Evolutionary conservation across 2,329 filamentous ascomycete genomes (phyloP).

Genomic region (Pezicula carpinea): DNA sequence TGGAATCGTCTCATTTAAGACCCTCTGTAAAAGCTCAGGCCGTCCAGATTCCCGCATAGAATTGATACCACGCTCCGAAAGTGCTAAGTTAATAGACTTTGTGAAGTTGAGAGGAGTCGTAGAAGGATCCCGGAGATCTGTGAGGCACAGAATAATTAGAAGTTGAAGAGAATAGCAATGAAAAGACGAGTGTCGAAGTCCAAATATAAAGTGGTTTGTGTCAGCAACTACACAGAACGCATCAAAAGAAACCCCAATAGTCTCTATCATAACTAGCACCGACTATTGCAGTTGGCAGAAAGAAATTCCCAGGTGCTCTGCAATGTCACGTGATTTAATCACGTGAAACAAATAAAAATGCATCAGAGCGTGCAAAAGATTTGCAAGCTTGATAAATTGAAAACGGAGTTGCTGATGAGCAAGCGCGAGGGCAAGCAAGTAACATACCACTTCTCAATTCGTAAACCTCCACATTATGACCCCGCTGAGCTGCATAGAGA

Average conservation of each 20-base stretch:
- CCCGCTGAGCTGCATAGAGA: constrained; percentile 84
- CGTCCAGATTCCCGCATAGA: constrained; percentile 70
- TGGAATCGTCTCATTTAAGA: constrained; percentile 76
- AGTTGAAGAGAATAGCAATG: not conserved
- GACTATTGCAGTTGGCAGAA: no score
- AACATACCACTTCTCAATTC: constrained; percentile 79
- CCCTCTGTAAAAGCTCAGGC: constrained; percentile 63
- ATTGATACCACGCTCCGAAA: constrained; percentile 91
- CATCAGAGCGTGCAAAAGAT: no score
- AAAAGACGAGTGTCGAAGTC: not conserved
- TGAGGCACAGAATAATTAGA: not conserved
- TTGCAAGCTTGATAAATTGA: no score
- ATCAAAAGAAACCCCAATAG: no score
- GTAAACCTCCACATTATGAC: constrained; percentile 88
- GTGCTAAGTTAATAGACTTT: constrained; percentile 94
- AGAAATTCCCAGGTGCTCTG: no score
- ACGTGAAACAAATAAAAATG: no score
- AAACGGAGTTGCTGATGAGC: not conserved
- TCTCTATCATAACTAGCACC: no score
- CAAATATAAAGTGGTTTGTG: not conserved
- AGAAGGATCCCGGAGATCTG: constrained; percentile 80
- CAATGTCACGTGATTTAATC: not conserved
- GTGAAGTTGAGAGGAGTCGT: constrained; percentile 91
- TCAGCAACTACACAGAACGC: no score
- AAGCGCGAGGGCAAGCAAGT: constrained; percentile 2